Percentiles rank a stretch among this genome's conserved stretches.
These are phyloP conservation scores for Lophiostoma macrostomum DNA, from an alignment of 495 filamentous ascomycete genomes.

Conservation along the genomic window DNA sequence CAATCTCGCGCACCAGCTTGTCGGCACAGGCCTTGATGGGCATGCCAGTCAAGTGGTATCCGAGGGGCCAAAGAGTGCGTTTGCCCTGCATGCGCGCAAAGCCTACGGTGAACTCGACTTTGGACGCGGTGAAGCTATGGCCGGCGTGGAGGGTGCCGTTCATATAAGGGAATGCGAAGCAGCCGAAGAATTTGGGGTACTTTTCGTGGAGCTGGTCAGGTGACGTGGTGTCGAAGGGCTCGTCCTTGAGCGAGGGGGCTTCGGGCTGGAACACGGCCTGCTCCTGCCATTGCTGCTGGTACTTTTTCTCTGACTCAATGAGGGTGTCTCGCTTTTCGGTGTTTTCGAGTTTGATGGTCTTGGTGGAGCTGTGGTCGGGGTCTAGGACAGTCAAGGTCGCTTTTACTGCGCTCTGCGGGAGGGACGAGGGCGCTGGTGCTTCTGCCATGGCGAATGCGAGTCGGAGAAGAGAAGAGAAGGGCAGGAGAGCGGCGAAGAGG, in stretches of 20 bases:
- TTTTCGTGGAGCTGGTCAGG: conserved; percentile 71
- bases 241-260: conserved; percentile 72
- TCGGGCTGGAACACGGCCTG: conserved; percentile 76
- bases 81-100: conserved; percentile 87
- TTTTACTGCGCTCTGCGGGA: conserved; percentile 47
- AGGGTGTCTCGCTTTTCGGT: conserved; percentile 88
- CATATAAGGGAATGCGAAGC: conserved; percentile 72
- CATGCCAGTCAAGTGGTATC: conserved; percentile 96
- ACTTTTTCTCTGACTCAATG: conserved; percentile 86
- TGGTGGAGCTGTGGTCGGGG: conserved; percentile 59
- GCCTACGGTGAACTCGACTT: conserved; percentile 86
- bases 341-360: conserved; percentile 73
- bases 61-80: conserved; percentile 79
- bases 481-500: not conserved
- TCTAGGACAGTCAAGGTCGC: conserved; percentile 57
- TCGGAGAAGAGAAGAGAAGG: not conserved
- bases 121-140: conserved; percentile 83
- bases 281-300: conserved; percentile 81
- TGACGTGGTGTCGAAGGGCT: conserved; percentile 66
- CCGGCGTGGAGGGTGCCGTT: conserved; percentile 92
- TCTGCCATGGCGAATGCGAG: conserved; percentile 12
- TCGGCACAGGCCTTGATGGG: conserved; percentile 97
- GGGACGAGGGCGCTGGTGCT: not conserved
- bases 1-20: conserved; percentile 83
- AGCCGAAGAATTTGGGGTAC: conserved; percentile 81